These are phyloP conservation scores for Alternaria novae-zelandiae DNA, from an alignment of 2,329 filamentous ascomycete genomes.

Conservation along the genomic window DNA sequence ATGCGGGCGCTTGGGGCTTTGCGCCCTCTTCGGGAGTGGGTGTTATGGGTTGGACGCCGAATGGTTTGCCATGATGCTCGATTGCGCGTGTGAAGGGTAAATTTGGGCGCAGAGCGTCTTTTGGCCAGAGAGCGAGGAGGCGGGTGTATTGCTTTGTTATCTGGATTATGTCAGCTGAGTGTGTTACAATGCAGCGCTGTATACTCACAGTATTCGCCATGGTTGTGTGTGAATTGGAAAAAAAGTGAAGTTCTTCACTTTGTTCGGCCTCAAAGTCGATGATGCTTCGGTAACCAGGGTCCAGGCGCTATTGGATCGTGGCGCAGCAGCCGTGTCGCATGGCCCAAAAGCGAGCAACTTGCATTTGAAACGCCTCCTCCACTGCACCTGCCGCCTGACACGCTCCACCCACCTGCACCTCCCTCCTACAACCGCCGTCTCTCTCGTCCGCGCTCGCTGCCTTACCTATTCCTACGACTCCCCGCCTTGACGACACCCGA, in stretches of 20 bases:
- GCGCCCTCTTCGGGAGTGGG: constrained; percentile 17
- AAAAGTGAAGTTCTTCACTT: neutral
- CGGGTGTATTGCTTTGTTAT: constrained; percentile 58
- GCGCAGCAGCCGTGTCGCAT: constrained; percentile 9
- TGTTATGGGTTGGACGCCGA: constrained; percentile 35
- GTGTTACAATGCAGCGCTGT: neutral
- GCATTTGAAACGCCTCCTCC: constrained; percentile 15
- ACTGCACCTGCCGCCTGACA: constrained; percentile 16
- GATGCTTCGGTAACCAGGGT: constrained; percentile 13
- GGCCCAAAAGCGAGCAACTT: constrained; percentile 3
- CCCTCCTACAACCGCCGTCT: constrained; percentile 9
- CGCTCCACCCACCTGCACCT: constrained; percentile 4
- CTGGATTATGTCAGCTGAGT: constrained; percentile 9
- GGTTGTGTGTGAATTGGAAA: constrained; percentile 1
- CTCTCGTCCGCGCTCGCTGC: constrained; percentile 11
- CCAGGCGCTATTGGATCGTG: constrained; percentile 1
- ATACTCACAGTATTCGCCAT: constrained; percentile 26
- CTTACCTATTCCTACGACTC: neutral
- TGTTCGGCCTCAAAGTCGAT: constrained; percentile 11
- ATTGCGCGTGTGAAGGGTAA: constrained; percentile 55
- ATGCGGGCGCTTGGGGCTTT: constrained; percentile 12
- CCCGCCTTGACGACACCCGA: neutral
- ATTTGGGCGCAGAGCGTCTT: constrained; percentile 57
- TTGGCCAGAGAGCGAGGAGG: constrained; percentile 58
- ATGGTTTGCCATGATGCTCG: constrained; percentile 46